Percentiles rank a stretch among this genome's conserved stretches.
Evolutionary conservation across 164 flowering plant genomes (phyloP).

Genomic region (Taxillus chinensis): DNA sequence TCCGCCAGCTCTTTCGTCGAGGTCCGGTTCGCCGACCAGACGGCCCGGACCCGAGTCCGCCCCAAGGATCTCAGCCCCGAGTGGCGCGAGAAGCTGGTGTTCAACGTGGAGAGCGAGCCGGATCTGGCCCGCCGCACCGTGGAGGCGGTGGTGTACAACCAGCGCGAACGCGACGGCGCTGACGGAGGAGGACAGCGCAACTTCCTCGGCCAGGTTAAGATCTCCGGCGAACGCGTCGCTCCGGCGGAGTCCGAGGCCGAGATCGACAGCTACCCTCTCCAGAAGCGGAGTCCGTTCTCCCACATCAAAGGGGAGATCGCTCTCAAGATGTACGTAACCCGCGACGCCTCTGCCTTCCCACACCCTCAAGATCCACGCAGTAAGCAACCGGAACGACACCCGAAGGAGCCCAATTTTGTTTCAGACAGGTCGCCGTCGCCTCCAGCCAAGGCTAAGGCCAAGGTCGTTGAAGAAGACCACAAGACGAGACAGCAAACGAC

Average conservation of each 20-base stretch:
- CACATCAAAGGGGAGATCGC: constrained; percentile 71
- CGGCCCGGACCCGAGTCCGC: constrained; percentile 56
- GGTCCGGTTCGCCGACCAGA: constrained; percentile 56
- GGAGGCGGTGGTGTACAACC: constrained; percentile 55
- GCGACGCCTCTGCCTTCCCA: constrained; percentile 8
- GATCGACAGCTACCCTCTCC: constrained; percentile 67
- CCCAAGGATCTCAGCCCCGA: constrained; percentile 57
- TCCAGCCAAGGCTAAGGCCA: not conserved
- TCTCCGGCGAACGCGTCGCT: constrained; percentile 60
- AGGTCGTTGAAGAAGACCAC: constrained; percentile 5
- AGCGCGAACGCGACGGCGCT: constrained; percentile 11
- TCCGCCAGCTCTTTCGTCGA: constrained; percentile 78
- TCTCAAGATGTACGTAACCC: constrained; percentile 27
- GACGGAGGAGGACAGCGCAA: constrained; percentile 30
- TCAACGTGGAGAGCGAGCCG: constrained; percentile 36
- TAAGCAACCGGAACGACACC: not conserved
- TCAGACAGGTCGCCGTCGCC: not conserved
- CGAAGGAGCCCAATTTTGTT: not conserved
- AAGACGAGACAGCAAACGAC: constrained; percentile 13
- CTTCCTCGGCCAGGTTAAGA: constrained; percentile 76
- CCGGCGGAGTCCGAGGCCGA: constrained; percentile 38
- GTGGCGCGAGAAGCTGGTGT: constrained; percentile 69
- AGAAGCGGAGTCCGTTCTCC: constrained; percentile 76
- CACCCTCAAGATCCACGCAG: no score
- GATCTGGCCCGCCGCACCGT: constrained; percentile 36